phyloP scores from a whole-genome alignment of 2,329 filamentous ascomycete species.

The Cladosporium sp. region DNA sequence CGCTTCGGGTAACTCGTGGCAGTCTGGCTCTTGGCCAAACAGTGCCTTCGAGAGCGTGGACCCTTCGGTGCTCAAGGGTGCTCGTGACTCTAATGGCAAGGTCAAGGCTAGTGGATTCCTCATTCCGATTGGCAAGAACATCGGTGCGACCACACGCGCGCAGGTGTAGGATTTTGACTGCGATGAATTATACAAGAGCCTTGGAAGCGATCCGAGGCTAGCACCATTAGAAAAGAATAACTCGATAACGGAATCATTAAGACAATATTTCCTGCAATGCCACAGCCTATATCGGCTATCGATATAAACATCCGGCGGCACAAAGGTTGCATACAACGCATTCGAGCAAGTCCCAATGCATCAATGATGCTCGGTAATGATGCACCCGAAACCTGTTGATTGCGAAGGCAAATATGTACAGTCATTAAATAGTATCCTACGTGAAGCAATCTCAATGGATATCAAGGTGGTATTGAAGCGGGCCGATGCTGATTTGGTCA shows the following conservation, averaged over 20 bases:
- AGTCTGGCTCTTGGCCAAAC: conserved; percentile 45
- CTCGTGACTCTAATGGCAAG: conserved; percentile 43
- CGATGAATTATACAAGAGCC: neutral
- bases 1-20: conserved; percentile 49
- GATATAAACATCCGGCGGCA: no score
- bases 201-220: neutral
- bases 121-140: conserved; percentile 43
- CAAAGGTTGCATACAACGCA: neutral
- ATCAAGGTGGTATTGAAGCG: no score
- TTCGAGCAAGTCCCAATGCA: no score
- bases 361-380: neutral
- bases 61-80: conserved; percentile 40
- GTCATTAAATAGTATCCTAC: no score
- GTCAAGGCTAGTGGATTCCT: conserved; percentile 48
- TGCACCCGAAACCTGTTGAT: no score
- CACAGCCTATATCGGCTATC: no score
- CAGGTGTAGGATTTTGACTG: neutral
- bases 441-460: no score
- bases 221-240: neutral
- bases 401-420: no score
- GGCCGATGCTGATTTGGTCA: no score
- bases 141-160: conserved; percentile 44
- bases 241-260: neutral
- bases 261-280: neutral
- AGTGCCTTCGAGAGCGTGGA: conserved; percentile 45